Percentiles rank a stretch among this genome's conserved stretches.
Evolutionary conservation across 1,284 basidiomycete genomes (phyloP).

Genomic region (Cryptococcus sp.): DNA sequence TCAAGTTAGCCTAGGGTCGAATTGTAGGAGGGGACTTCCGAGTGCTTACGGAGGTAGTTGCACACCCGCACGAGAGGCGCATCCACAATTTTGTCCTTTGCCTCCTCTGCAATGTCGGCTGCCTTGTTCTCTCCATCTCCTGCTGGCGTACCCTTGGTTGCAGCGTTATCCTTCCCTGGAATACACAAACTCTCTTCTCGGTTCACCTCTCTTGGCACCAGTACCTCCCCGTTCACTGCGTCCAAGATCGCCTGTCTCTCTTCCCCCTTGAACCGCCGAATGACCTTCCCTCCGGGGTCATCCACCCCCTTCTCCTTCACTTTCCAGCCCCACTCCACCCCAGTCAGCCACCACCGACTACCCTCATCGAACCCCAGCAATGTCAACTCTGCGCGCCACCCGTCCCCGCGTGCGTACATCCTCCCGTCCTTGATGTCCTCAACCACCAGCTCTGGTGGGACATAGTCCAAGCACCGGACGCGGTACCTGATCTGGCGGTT

Average conservation of each 20-base stretch:
- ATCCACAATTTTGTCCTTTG: constrained; percentile 22
- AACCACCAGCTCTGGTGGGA: constrained; percentile 38
- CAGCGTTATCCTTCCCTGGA: not conserved
- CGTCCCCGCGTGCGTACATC: constrained; percentile 27
- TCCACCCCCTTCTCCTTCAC: constrained; percentile 21
- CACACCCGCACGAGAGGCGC: constrained; percentile 40
- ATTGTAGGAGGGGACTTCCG: not conserved
- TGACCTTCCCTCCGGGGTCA: constrained; percentile 23
- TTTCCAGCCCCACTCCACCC: constrained; percentile 43
- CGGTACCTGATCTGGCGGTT: constrained; percentile 42
- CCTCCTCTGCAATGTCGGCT: not conserved
- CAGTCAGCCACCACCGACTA: constrained; percentile 43
- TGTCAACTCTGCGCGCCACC: constrained; percentile 40
- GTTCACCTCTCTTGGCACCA: constrained; percentile 20
- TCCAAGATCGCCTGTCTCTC: constrained; percentile 42
- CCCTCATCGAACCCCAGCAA: constrained; percentile 40
- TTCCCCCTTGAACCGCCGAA: constrained; percentile 25
- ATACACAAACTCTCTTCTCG: not conserved
- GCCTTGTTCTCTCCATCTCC: not conserved
- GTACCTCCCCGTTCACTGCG: constrained; percentile 37
- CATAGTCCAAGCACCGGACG: constrained; percentile 39
- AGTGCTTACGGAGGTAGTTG: constrained; percentile 42
- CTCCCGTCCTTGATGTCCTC: constrained; percentile 38
- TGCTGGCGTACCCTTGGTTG: not conserved
- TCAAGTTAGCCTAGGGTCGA: not conserved